Conservation (phyloP, 2,329 filamentous ascomycete genomes). For the Beauveria sp. region DNA sequence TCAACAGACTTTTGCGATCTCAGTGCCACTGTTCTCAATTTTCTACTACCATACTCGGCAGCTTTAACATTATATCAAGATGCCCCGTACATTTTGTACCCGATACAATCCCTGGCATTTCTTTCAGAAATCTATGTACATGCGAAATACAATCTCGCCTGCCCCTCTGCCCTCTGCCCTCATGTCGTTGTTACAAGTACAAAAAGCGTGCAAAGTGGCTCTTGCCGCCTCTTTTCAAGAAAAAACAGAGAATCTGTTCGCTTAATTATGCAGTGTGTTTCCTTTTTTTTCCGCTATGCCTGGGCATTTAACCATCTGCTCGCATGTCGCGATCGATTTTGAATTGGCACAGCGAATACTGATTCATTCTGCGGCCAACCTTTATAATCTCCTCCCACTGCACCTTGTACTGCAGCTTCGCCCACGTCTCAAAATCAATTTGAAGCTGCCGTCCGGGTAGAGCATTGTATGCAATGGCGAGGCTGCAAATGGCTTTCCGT, state of each 20-base stretch:
- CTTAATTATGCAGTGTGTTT: neutral
- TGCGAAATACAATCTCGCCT: neutral
- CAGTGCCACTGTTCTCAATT: too few relatives aligned
- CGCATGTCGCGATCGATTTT: constrained; percentile 41
- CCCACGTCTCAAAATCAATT: constrained; percentile 66
- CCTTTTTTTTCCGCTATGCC: neutral
- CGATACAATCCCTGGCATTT: too few relatives aligned
- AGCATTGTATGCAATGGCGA: constrained; percentile 51
- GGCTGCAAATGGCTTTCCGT: neutral
- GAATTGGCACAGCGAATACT: constrained; percentile 40
- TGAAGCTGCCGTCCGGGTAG: constrained; percentile 60
- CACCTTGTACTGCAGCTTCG: constrained; percentile 56
- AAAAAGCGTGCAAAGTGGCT: neutral
- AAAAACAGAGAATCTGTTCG: neutral
- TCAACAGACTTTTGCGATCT: too few relatives aligned
- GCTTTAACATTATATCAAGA: too few relatives aligned
- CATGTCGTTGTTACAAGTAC: neutral
- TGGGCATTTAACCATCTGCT: constrained; percentile 19
- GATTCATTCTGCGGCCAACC: constrained; percentile 38
- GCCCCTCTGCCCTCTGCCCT: neutral
- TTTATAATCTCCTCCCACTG: constrained; percentile 61
- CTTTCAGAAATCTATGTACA: neutral
- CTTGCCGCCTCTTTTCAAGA: neutral
- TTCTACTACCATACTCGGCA: too few relatives aligned
- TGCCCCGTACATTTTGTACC: too few relatives aligned